Conservation (phyloP, 2,329 filamentous ascomycete genomes). For the Fusarium anguioides region DNA sequence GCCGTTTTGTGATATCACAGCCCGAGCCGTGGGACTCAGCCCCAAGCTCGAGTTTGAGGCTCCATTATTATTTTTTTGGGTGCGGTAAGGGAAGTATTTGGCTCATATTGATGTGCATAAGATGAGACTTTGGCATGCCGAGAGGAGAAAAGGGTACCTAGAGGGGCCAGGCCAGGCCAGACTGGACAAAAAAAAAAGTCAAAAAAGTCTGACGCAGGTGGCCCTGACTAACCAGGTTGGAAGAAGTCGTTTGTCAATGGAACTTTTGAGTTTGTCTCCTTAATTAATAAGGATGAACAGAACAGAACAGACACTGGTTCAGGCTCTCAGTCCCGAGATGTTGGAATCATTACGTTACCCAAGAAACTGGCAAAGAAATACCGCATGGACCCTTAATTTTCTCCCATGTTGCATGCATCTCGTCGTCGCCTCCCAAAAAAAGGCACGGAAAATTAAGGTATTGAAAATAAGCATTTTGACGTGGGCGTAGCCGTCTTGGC, state of each 20-base stretch:
- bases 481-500: slow-evolving; percentile 41
- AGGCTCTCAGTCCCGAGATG: not conserved
- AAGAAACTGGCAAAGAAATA: not conserved
- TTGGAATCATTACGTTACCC: not conserved
- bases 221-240: slow-evolving; percentile 24
- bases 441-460: slow-evolving; percentile 21
- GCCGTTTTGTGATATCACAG: slow-evolving; percentile 17
- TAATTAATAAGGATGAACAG: too few relatives aligned
- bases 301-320: too few relatives aligned
- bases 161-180: too few relatives aligned
- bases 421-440: not conserved
- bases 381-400: slow-evolving; percentile 6
- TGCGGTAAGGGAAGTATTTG: slow-evolving; percentile 16
- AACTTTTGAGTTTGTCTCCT: slow-evolving; percentile 20
- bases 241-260: slow-evolving; percentile 17
- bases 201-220: slow-evolving; percentile 12
- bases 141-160: not conserved
- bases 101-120: slow-evolving; percentile 28
- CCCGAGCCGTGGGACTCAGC: slow-evolving; percentile 28
- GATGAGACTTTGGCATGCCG: slow-evolving; percentile 8
- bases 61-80: not conserved
- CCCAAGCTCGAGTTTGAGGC: not conserved
- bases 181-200: too few relatives aligned
- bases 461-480: slow-evolving; percentile 31
- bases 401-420: slow-evolving; percentile 12